Conservation (phyloP, 352 stramenopile genomes). For the Aphanomyces stellatus region DNA sequence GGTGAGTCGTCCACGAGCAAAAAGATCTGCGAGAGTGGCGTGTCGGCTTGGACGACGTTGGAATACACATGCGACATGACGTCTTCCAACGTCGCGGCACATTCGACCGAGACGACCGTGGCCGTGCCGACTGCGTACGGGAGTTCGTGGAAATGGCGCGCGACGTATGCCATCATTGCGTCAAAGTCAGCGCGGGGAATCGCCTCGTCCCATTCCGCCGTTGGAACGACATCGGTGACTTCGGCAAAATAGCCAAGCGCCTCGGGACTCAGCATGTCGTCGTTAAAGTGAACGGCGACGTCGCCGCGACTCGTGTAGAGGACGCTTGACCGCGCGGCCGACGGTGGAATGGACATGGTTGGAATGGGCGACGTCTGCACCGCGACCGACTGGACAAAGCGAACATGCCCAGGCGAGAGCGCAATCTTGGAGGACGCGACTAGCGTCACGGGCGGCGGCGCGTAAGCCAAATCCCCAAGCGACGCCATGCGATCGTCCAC, state of each 20-base stretch:
- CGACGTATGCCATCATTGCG: background rate
- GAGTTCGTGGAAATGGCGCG: background rate
- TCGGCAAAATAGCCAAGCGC: background rate
- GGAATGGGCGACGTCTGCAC: too few relatives aligned
- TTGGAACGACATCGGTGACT: background rate
- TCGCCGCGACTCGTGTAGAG: conserved; percentile 2
- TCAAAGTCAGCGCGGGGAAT: background rate
- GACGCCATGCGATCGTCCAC: background rate
- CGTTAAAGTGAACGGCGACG: background rate
- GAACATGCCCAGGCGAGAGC: too few relatives aligned
- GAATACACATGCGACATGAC: background rate
- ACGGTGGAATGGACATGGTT: too few relatives aligned
- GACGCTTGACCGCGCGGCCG: background rate
- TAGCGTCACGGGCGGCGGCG: too few relatives aligned
- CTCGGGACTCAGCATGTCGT: background rate
- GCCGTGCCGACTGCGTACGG: background rate
- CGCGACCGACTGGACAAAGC: too few relatives aligned
- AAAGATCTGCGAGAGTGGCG: background rate
- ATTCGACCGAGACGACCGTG: background rate
- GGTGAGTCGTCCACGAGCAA: background rate
- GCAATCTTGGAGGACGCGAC: too few relatives aligned
- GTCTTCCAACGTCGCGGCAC: background rate
- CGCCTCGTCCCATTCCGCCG: background rate
- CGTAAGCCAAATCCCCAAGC: too few relatives aligned
- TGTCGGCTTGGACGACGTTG: background rate